Conservation (phyloP, 495 filamentous ascomycete species). For the Daldinia bambusicola region DNA sequence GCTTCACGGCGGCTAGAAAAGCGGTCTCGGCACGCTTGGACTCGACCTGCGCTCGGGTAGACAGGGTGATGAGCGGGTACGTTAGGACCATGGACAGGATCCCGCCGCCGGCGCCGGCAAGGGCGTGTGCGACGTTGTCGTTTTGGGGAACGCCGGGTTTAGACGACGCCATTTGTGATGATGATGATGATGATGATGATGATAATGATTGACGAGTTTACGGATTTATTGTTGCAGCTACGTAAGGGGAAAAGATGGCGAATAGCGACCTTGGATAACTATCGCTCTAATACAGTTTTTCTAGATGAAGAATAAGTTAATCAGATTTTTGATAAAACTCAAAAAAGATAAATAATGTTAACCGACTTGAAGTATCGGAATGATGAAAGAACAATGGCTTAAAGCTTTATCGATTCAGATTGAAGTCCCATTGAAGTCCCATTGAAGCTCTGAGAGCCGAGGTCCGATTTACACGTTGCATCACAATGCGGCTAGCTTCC, state of each 20-base stretch:
- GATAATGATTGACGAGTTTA: no score
- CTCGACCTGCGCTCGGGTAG: conserved; percentile 96
- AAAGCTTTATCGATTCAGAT: conserved; percentile 6
- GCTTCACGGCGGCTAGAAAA: conserved; percentile 80
- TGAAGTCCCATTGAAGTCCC: conserved; percentile 5
- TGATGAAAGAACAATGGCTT: background rate
- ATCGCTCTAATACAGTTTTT: no score
- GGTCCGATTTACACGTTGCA: conserved; percentile 51
- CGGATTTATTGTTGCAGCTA: no score
- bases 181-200: background rate
- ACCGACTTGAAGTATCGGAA: background rate
- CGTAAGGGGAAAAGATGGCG: no score
- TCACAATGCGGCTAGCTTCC: conserved; percentile 40
- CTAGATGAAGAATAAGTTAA: no score
- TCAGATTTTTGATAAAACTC: background rate
- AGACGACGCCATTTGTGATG: conserved; percentile 49
- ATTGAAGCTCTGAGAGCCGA: conserved; percentile 41
- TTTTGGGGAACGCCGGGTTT: conserved; percentile 71
- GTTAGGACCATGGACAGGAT: conserved; percentile 95
- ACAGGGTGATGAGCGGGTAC: conserved; percentile 97
- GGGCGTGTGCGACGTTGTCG: conserved; percentile 90
- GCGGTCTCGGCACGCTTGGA: conserved; percentile 88
- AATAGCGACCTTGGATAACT: no score
- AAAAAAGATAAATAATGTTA: background rate
- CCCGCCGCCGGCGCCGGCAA: conserved; percentile 89